Evolutionary conservation across 2,329 filamentous ascomycete genomes (phyloP).

Genomic region (Fusarium sororula): DNA sequence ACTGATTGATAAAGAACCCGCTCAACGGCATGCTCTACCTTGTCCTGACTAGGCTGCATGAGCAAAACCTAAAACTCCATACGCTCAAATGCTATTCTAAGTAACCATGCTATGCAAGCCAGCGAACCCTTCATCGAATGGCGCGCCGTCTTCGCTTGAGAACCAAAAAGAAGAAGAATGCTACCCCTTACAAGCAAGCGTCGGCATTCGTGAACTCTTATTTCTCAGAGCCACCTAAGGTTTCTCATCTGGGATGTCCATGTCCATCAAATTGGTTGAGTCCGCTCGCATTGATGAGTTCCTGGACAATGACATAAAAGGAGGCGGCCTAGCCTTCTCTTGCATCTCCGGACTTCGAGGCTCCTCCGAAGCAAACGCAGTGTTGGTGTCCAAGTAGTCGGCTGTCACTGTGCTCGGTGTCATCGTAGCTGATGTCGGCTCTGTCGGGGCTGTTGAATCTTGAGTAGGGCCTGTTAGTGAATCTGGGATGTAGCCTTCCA

Average conservation of each 20-base stretch:
- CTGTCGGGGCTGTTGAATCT: constrained; percentile 16
- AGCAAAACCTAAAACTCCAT: constrained; percentile 24
- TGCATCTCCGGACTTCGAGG: constrained; percentile 57
- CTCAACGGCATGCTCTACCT: neutral
- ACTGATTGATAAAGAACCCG: neutral
- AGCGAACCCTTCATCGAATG: neutral
- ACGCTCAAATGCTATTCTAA: constrained; percentile 21
- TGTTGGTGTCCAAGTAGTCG: constrained; percentile 24
- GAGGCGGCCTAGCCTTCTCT: constrained; percentile 47
- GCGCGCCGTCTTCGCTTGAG: neutral
- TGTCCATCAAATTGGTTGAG: constrained; percentile 46
- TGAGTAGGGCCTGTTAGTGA: constrained; percentile 15
- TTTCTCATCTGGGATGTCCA: constrained; percentile 48
- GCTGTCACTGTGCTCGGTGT: constrained; percentile 39
- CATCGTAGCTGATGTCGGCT: constrained; percentile 39
- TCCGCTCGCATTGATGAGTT: constrained; percentile 37
- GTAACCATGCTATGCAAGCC: neutral
- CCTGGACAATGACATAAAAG: constrained; percentile 38
- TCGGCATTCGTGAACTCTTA: neutral
- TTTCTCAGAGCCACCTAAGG: neutral
- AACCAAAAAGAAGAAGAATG: neutral
- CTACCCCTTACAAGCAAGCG: neutral
- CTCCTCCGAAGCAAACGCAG: constrained; percentile 8
- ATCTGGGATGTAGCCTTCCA: constrained; percentile 24
- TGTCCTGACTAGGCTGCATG: neutral